These are phyloP conservation scores for Monascus ruber DNA, from an alignment of 2,329 filamentous ascomycete genomes.

Conservation along the genomic window DNA sequence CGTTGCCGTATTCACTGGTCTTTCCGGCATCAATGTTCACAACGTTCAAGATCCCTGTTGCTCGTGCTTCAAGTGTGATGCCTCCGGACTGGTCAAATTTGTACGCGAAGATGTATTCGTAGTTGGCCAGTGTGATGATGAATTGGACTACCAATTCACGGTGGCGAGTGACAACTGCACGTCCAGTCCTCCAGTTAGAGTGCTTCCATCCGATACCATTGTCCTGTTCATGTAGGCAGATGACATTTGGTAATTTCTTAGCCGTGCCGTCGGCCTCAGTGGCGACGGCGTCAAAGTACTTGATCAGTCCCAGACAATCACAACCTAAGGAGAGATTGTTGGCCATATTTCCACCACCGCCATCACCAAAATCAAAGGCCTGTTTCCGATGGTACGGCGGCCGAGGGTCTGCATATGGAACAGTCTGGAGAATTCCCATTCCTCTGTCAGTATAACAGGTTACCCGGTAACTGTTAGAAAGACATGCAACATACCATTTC, in stretches of 20 bases:
- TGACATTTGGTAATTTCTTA: constrained; percentile 46
- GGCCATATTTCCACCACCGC: constrained; percentile 53
- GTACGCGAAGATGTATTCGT: constrained; percentile 39
- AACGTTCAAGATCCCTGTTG: constrained; percentile 55
- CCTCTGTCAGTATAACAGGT: no score
- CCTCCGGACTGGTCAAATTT: constrained; percentile 46
- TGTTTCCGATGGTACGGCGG: constrained; percentile 57
- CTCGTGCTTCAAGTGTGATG: constrained; percentile 54
- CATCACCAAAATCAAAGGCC: constrained; percentile 57
- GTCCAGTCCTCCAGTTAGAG: constrained; percentile 54
- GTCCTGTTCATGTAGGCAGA: constrained; percentile 58
- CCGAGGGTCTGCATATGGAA: constrained; percentile 57
- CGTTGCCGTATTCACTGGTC: constrained; percentile 52
- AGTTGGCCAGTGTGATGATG: constrained; percentile 53
- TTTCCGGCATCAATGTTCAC: constrained; percentile 51
- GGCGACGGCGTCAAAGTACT: constrained; percentile 51
- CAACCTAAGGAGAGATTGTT: constrained; percentile 50
- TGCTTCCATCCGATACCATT: constrained; percentile 57
- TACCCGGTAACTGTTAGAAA: no score
- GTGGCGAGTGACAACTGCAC: constrained; percentile 48
- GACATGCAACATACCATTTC: constrained; percentile 45
- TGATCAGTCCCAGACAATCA: constrained; percentile 51
- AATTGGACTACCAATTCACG: constrained; percentile 53
- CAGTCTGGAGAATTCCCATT: constrained; percentile 18
- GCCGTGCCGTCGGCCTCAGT: constrained; percentile 45